These are phyloP conservation scores for Beauveria australis DNA, from an alignment of 2,329 filamentous ascomycete species.

Conservation along the genomic window DNA sequence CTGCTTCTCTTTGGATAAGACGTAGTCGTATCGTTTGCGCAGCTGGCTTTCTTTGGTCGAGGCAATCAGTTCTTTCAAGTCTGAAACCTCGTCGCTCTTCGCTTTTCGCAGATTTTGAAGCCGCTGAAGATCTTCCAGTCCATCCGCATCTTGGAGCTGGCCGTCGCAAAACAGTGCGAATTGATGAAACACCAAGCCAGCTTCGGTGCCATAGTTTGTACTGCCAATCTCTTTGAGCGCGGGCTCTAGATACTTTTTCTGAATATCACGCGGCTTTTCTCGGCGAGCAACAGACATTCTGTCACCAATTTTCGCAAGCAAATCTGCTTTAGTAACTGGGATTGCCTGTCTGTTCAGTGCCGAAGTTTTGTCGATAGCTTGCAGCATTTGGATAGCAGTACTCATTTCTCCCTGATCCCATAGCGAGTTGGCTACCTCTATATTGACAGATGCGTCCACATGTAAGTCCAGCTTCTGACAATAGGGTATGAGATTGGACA, in stretches of 20 bases:
- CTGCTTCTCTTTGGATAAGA: conserved; percentile 65
- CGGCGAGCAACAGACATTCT: conserved; percentile 84
- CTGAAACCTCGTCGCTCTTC: conserved; percentile 71
- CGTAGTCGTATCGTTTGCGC: conserved; percentile 48
- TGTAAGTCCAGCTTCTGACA: conserved; percentile 65
- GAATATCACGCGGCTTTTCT: conserved; percentile 84
- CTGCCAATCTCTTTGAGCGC: conserved; percentile 75
- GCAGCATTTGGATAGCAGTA: conserved; percentile 81
- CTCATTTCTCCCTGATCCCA: conserved; percentile 93
- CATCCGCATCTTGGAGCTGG: conserved; percentile 80
- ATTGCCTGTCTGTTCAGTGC: conserved; percentile 62
- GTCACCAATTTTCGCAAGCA: conserved; percentile 81
- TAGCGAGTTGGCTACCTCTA: conserved; percentile 80
- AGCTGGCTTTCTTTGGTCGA: conserved; percentile 43
- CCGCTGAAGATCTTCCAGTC: conserved; percentile 74
- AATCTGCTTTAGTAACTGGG: conserved; percentile 62
- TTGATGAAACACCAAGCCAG: conserved; percentile 85
- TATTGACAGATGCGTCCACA: conserved; percentile 66
- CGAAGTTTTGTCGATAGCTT: conserved; percentile 55
- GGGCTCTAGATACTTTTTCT: conserved; percentile 75
- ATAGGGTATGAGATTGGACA: conserved; percentile 67
- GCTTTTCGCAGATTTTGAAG: conserved; percentile 70
- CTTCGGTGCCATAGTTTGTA: conserved; percentile 58
- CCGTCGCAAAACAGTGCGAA: conserved; percentile 94
- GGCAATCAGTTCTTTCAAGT: conserved; percentile 55